These are phyloP conservation scores for Penicillium psychrofluorescens DNA, from an alignment of 495 filamentous ascomycete species.

Conservation along the genomic window DNA sequence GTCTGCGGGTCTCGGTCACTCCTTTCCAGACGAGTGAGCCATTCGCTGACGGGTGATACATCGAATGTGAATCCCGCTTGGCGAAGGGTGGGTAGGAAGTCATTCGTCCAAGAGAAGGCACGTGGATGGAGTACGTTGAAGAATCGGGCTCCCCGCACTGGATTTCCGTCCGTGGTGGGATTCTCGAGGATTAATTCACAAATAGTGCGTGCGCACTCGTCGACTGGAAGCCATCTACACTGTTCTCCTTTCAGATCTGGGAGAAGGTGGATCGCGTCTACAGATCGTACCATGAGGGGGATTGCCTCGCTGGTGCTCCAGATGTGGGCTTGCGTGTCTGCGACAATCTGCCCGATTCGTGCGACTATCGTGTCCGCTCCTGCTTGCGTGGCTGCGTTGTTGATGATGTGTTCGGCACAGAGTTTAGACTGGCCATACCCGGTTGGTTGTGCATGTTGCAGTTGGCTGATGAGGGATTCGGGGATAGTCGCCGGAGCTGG, in stretches of 20 bases:
- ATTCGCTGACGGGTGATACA: slow-evolving; percentile 10
- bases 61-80: slow-evolving; percentile 11
- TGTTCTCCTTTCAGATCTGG: slow-evolving; percentile 41
- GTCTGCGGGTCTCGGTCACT: slow-evolving; percentile 21
- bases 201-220: slow-evolving; percentile 8
- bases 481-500: slow-evolving; percentile 21
- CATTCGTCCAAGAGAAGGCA: slow-evolving; percentile 20
- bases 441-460: slow-evolving; percentile 41
- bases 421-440: slow-evolving; percentile 60
- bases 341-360: slow-evolving; percentile 54
- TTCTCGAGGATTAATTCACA: slow-evolving; percentile 12
- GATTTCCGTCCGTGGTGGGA: not conserved
- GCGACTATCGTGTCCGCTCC: slow-evolving; percentile 30
- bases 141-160: not conserved
- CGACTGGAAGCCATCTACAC: slow-evolving; percentile 15
- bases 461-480: slow-evolving; percentile 41
- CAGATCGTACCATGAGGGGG: slow-evolving; percentile 49
- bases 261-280: slow-evolving; percentile 38
- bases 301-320: slow-evolving; percentile 62
- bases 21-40: slow-evolving; percentile 11
- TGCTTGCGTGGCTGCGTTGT: slow-evolving; percentile 23
- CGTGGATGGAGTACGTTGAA: slow-evolving; percentile 18
- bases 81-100: slow-evolving; percentile 17
- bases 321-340: slow-evolving; percentile 43
- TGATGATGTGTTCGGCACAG: slow-evolving; percentile 49